A percentile compares a stretch with the other conserved stretches of the same genome.
Conservation (phyloP, 2,329 filamentous ascomycete genomes). For the Hypomyces perniciosus region DNA sequence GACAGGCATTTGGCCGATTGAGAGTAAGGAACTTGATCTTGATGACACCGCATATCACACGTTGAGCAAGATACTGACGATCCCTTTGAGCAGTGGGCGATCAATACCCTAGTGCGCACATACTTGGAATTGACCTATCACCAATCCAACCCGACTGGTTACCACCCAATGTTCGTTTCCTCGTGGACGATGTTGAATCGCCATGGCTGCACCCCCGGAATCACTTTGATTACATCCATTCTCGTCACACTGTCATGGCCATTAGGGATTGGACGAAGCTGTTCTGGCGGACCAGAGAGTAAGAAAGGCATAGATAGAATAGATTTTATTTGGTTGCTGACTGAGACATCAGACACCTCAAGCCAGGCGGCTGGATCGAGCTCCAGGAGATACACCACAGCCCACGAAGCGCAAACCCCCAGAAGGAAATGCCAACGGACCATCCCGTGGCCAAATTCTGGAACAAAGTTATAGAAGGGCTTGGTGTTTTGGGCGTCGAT, state of each 20-base stretch:
- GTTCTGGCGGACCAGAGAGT: slow-evolving; percentile 42
- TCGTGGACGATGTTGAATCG: slow-evolving; percentile 53
- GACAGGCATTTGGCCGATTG: slow-evolving; percentile 55
- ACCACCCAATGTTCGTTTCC: slow-evolving; percentile 50
- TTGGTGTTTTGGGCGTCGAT: slow-evolving; percentile 40
- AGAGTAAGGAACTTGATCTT: slow-evolving; percentile 30
- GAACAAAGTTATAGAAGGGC: slow-evolving; percentile 38
- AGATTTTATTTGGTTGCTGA: neutral
- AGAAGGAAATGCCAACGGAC: slow-evolving; percentile 30
- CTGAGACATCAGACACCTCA: slow-evolving; percentile 36
- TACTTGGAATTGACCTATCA: slow-evolving; percentile 41
- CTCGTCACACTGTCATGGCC: slow-evolving; percentile 50
- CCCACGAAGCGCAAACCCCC: slow-evolving; percentile 38
- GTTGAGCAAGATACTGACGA: neutral
- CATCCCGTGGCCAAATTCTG: slow-evolving; percentile 43
- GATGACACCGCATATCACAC: too few relatives aligned
- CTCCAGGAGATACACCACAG: slow-evolving; percentile 48
- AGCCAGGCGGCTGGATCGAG: slow-evolving; percentile 50
- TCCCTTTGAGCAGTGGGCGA: slow-evolving; percentile 36
- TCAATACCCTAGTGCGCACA: slow-evolving; percentile 35
- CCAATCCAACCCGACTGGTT: slow-evolving; percentile 47
- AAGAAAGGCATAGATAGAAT: slow-evolving; percentile 14
- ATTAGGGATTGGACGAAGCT: slow-evolving; percentile 50
- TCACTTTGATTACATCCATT: slow-evolving; percentile 56
- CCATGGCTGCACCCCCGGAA: slow-evolving; percentile 49